phyloP scores from a whole-genome alignment of 495 filamentous ascomycete species.

The Daldinia concentrica region DNA sequence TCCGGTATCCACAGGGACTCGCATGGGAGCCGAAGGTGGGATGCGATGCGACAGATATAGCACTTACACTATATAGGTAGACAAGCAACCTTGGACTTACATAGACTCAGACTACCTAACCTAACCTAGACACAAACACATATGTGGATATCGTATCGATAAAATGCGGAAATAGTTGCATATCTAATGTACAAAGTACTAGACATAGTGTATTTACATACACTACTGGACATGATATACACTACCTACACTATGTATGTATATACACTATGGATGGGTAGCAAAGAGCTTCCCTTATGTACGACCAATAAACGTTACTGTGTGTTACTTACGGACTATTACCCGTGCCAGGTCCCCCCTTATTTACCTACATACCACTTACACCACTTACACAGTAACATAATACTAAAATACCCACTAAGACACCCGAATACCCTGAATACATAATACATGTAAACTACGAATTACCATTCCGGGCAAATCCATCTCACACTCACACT shows the following conservation, averaged over 20 bases:
- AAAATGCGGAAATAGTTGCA: conserved; percentile 7
- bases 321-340: conserved; percentile 9
- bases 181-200: conserved; percentile 4
- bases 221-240: no score
- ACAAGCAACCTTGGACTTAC: not conserved
- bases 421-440: not conserved
- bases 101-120: no score
- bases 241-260: no score
- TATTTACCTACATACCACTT: not conserved
- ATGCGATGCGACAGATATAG: conserved; percentile 28
- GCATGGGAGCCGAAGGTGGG: conserved; percentile 31
- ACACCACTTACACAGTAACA: not conserved
- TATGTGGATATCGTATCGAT: conserved; percentile 2
- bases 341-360: conserved; percentile 5
- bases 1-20: conserved; percentile 31
- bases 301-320: not conserved
- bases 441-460: no score
- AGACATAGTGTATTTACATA: no score
- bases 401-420: not conserved
- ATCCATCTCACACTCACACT: conserved; percentile 22
- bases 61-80: not conserved
- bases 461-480: conserved; percentile 39
- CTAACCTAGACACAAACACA: conserved; percentile 2
- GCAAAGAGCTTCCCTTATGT: not conserved
- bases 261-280: not conserved